Evolutionary conservation across 2,329 filamentous ascomycete species (phyloP).

Genomic region (Coniochaeta hoffmannii): DNA sequence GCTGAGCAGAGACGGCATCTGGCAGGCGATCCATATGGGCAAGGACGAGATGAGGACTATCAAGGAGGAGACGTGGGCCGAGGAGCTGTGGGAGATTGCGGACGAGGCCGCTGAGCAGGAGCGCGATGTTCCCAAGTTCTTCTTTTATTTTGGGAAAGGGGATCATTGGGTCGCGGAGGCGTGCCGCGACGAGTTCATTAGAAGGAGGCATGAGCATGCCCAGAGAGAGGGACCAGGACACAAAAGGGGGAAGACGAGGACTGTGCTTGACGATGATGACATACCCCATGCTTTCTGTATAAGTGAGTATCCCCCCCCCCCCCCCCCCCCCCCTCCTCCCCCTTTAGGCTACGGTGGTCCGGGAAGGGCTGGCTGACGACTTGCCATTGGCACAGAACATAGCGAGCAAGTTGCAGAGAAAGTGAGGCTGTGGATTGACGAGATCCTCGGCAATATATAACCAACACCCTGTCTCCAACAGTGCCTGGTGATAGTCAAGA

Average conservation of each 20-base stretch:
- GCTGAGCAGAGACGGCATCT: constrained; percentile 47
- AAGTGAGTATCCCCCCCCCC: constrained; percentile 25
- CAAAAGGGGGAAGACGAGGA: constrained; percentile 31
- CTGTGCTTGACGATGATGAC: constrained; percentile 47
- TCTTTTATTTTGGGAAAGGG: constrained; percentile 50
- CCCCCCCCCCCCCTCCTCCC: no score
- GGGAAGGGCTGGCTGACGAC: constrained; percentile 8
- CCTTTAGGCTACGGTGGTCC: not conserved
- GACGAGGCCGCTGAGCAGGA: constrained; percentile 19
- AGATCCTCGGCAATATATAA: constrained; percentile 29
- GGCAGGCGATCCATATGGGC: constrained; percentile 52
- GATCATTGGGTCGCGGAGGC: constrained; percentile 57
- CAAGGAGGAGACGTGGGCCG: constrained; percentile 49
- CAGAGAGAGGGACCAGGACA: constrained; percentile 18
- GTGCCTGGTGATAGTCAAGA: not conserved
- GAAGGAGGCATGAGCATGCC: constrained; percentile 24
- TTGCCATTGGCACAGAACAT: constrained; percentile 28
- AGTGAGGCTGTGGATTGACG: constrained; percentile 41
- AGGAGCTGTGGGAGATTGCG: constrained; percentile 48
- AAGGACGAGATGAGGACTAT: constrained; percentile 54
- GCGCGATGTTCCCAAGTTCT: constrained; percentile 38
- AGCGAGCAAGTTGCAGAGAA: constrained; percentile 42
- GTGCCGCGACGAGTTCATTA: constrained; percentile 49
- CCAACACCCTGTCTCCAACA: not conserved
- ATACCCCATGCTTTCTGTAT: constrained; percentile 57